Evolutionary conservation across 2,329 filamentous ascomycete genomes (phyloP).

Genomic region (Rhexocercosporidium sp.): DNA sequence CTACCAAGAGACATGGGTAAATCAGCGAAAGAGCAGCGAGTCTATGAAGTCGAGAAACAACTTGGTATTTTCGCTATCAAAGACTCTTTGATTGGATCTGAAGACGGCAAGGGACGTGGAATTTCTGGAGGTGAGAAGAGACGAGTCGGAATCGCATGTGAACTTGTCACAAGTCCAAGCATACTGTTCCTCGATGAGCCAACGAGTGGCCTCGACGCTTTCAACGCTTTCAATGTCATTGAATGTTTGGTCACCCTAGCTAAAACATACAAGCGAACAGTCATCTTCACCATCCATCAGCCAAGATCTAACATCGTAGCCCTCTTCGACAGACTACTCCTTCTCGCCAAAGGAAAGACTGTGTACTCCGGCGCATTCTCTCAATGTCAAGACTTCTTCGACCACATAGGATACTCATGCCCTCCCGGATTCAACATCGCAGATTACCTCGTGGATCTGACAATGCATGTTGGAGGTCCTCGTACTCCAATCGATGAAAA

Average conservation of each 20-base stretch:
- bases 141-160: constrained; percentile 94
- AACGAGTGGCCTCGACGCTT: constrained; percentile 93
- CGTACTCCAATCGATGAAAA: constrained; percentile 60
- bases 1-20: constrained; percentile 92
- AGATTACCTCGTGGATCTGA: constrained; percentile 95
- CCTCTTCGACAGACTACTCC: constrained; percentile 90
- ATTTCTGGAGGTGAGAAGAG: constrained; percentile 98
- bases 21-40: constrained; percentile 86
- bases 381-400: constrained; percentile 90
- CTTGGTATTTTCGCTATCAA: constrained; percentile 94
- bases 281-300: constrained; percentile 98
- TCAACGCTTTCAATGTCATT: constrained; percentile 97
- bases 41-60: constrained; percentile 92
- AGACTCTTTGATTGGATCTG: constrained; percentile 93
- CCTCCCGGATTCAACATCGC: constrained; percentile 98
- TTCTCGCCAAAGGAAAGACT: constrained; percentile 85
- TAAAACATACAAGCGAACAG: constrained; percentile 95
- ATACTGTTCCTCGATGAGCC: constrained; percentile 98
- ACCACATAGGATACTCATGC: constrained; percentile 88
- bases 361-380: constrained; percentile 94
- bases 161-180: constrained; percentile 94
- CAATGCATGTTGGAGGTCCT: constrained; percentile 84
- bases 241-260: constrained; percentile 94
- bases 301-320: constrained; percentile 98
- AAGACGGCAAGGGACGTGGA: constrained; percentile 90